Conservation (phyloP, 331 rosid species). For the Prunus yedoensis region DNA sequence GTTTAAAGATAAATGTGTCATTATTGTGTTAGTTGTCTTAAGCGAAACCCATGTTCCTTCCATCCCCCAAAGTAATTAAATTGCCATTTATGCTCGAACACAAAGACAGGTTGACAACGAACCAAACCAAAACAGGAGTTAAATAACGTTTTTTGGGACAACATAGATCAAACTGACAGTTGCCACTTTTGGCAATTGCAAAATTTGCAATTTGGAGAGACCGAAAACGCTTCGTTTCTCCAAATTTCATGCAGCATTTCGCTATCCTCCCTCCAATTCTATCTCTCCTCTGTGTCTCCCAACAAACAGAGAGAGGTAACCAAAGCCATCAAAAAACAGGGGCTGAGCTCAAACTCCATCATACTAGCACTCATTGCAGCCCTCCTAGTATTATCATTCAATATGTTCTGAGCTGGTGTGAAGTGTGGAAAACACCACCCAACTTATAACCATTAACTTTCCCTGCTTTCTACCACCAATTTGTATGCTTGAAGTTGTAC, state of each 20-base stretch:
- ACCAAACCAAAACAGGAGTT: too few species aligned
- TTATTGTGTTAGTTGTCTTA: too few species aligned
- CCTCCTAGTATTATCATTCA: conserved; percentile 30
- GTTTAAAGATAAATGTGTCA: too few species aligned
- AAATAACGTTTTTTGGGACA: too few species aligned
- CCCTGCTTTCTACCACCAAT: background rate
- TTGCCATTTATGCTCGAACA: too few species aligned
- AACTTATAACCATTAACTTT: conserved; percentile 13
- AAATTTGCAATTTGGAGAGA: background rate
- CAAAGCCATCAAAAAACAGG: conserved; percentile 10
- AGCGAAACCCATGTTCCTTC: too few species aligned
- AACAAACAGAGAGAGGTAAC: background rate
- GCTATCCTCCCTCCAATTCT: conserved; percentile 10
- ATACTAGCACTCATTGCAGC: conserved; percentile 18
- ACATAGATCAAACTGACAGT: too few species aligned
- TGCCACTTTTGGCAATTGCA: too few species aligned
- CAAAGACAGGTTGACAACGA: too few species aligned
- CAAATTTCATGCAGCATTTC: conserved; percentile 17
- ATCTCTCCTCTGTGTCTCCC: background rate
- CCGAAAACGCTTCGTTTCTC: background rate
- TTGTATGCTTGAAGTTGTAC: conserved; percentile 18
- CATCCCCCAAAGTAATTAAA: too few species aligned
- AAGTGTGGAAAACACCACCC: background rate
- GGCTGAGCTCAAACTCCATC: background rate
- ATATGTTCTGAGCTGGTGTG: conserved; percentile 30